Evolutionary conservation across 2,329 filamentous ascomycete genomes (phyloP), one percentile per base, ranked within the genome.

Genomic region (Phaeosphaeriaceae sp.): DNA sequence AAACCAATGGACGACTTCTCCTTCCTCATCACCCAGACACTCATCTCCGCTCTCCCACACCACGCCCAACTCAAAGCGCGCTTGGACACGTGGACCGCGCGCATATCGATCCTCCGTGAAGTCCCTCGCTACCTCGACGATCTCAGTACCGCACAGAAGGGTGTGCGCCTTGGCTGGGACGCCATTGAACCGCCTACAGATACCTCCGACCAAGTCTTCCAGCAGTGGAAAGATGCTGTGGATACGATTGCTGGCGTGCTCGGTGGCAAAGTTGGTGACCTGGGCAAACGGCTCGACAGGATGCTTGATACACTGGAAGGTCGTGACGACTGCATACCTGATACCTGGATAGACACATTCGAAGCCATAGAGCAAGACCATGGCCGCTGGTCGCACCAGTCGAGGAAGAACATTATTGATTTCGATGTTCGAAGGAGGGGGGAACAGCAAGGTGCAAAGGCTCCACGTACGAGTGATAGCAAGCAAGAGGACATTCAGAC

Each of bases 261-360:
- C 31, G 87, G 90, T 56, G 80, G 85, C 31, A 91, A 90, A 65
- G 87, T 97, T 33, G 82, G 86, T 15, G 84, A 84, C 36, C 84
- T 93, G 0, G 94, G 92, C 0, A 85, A 85, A 48, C 85, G 88
- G 41, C 83, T 98, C 60, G 95, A 99, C 75, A 86, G 84, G 51
- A 92, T 97, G 85, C 84, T 99, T 15, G 93, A 99, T 76, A 85
- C 87, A 31, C 83, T 98, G 1, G 95, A 98, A 76, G 93, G 92
- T 1, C 84, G 88, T 54, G 84, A 90, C 45, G 95, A 99, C 70
- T 92, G 90, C 0, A 81, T 99, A 10, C 95, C 95, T 0, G 91
- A 96, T 42, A 76, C 81, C 25, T 99, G 94, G 95, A 87, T 98
- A 55, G 92, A 96, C 68, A 85, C 89, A 4, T 89, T 98, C 79